Evolutionary conservation across 305 asterid genomes (phyloP).

Genomic region (Andrographis paniculata): DNA sequence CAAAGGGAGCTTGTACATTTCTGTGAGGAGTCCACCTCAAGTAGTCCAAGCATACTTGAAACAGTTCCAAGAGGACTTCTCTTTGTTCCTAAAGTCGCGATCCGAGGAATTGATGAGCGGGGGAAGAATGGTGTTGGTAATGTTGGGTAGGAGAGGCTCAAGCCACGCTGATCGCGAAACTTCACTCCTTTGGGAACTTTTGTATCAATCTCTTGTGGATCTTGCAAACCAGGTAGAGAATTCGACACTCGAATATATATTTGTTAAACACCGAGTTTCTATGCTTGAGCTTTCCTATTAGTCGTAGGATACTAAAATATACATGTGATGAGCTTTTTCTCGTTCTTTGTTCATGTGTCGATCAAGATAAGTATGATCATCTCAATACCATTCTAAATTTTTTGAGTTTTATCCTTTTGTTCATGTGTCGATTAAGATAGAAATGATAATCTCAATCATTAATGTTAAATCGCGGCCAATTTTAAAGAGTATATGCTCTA

Average conservation of each 20-base stretch:
- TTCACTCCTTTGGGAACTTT: conserved; percentile 67
- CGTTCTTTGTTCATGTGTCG: too few relatives aligned
- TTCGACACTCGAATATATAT: neutral
- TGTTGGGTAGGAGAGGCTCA: conserved; percentile 48
- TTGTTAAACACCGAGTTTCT: neutral
- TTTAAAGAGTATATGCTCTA: too few relatives aligned
- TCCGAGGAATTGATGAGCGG: conserved; percentile 52
- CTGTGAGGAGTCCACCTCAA: conserved; percentile 44
- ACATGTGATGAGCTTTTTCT: too few relatives aligned
- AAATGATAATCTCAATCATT: too few relatives aligned
- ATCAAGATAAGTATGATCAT: too few relatives aligned
- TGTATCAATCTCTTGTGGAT: conserved; percentile 44
- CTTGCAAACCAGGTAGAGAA: conserved; percentile 41
- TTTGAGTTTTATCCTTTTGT: too few relatives aligned
- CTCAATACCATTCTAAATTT: too few relatives aligned
- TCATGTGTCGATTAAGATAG: too few relatives aligned
- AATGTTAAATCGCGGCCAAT: too few relatives aligned
- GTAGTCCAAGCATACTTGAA: conserved; percentile 42
- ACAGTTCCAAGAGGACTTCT: conserved; percentile 64
- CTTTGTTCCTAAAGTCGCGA: conserved; percentile 52
- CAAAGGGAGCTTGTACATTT: conserved; percentile 59
- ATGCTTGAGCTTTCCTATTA: too few relatives aligned
- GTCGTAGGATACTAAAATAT: too few relatives aligned
- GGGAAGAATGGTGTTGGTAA: conserved; percentile 66
- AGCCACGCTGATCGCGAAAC: conserved; percentile 48